Evolutionary conservation across 1,139 yeast species (phyloP).

Genomic region (Blastobotrys serpentis): DNA sequence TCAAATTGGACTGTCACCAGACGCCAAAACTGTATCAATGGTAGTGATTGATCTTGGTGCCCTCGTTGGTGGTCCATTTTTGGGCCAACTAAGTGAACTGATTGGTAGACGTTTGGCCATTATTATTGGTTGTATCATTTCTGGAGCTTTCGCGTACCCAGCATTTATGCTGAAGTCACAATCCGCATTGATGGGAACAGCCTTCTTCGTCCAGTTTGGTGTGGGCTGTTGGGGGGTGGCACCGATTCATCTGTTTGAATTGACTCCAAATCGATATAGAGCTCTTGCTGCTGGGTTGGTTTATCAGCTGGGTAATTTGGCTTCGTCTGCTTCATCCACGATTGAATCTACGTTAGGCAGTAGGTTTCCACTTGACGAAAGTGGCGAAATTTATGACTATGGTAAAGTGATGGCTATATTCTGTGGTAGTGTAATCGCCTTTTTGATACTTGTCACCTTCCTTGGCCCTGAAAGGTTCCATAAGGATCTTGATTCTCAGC

Average conservation of each 20-base stretch:
- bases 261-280: constrained; percentile 54
- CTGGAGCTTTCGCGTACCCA: constrained; percentile 56
- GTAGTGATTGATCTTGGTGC: constrained; percentile 53
- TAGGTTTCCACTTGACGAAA: constrained; percentile 43
- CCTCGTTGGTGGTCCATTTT: constrained; percentile 48
- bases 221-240: constrained; percentile 59
- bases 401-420: constrained; percentile 59
- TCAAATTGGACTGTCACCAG: constrained; percentile 41
- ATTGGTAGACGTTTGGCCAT: constrained; percentile 51
- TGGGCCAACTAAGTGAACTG: constrained; percentile 48
- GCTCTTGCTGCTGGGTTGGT: constrained; percentile 52
- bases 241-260: constrained; percentile 53
- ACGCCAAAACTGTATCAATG: constrained; percentile 47
- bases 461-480: constrained; percentile 50
- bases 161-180: constrained; percentile 46
- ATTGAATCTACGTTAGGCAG: constrained; percentile 54
- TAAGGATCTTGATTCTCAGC: constrained; percentile 6
- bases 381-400: constrained; percentile 38
- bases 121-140: constrained; percentile 44
- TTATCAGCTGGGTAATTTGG: constrained; percentile 59
- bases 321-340: constrained; percentile 55
- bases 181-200: constrained; percentile 49
- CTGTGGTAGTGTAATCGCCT: constrained; percentile 54
- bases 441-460: constrained; percentile 45
- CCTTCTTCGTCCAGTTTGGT: constrained; percentile 52